Base-by-base conservation (phyloP, 2,329 filamentous ascomycete genomes). In the Plenodomus biglobosus region DNA sequence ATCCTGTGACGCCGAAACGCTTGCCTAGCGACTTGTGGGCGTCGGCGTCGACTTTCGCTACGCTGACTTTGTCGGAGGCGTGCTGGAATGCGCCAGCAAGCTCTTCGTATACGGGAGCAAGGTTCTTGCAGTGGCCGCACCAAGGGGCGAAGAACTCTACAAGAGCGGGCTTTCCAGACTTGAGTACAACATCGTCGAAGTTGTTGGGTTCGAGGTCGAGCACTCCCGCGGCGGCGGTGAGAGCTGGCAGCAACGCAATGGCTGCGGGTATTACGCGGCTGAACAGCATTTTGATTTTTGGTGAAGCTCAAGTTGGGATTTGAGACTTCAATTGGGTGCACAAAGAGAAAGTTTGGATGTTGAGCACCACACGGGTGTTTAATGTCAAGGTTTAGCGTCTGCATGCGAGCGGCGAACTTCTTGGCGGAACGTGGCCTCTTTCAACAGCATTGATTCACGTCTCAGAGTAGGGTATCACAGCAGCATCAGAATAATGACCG, bases 91-190 rank as follows among this genome's bases (percentile, higher is more conserved):
- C 77, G 41, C 79, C 73, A 39, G 85, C 94, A 37, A 99, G 85
- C 71, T 99, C 89, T 73, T 99, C 94, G 75, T 95, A 99, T 50
- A 95, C 79, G 41, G 94, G 95, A 15, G 94, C 94, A 27, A 99
- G 87, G 68, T 79, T 95, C 83, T 97, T 97, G 90, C 94, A 99
- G 81, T 99, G 94, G 24, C 94, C 95, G 70, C 94, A 99, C 94
- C 94, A 99, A 19, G 92, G 92, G 27, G 94, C 94, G 70, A 95
- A 97, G 83, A 99, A 99, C 74, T 97, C 92, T 64, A 97, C 91
- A 20, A 99, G 85, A 0, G 94, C 92, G 37, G 94, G 92, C 79
- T 95, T 97, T 74, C 91, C 91, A 38, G 89, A 92, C 72, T 95
- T 85, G 52, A 96, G 81, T 56, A 96, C 90, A 46, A 96, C 80